Base-by-base conservation (phyloP, 2,329 filamentous ascomycete genomes). In the Sporothrix pallida region DNA sequence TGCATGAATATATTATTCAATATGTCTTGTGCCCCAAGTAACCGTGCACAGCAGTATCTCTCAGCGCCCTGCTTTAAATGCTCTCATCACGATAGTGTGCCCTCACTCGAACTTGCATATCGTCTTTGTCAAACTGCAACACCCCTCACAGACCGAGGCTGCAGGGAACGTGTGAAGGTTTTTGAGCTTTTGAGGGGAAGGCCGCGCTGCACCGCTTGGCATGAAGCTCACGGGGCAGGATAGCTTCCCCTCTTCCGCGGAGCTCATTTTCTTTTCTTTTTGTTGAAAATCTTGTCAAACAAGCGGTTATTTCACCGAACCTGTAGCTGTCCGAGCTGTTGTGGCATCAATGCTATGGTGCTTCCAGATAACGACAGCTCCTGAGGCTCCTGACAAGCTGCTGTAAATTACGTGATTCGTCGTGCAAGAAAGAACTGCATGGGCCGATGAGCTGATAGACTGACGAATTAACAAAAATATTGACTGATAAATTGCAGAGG, bases 231-330 rank as follows among this genome's bases (percentile, higher is more conserved):
- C 26, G 65, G 65, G 65, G 23, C 15, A 31, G 48, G 31, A 37
- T 37, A 54, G 67, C 48, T 54, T 7, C 10, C 60, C n/a, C 48
- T 54, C 10, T 17, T 37, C n/a, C 37, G 42, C 26, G 67, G 31
- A 13, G 20, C 3, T 6, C n/a, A 26, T 26, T 26, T 26, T 26
- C 23, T 26, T 26, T 26, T 56, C 9, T 17, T 56, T 23, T 9
- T 23, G 20, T 15, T 48, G 31, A 5, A 56, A 12, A 9, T 20
- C 31, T 58, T 70, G 68, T 70, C 44, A 42, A 56, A 54, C 26
- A 42, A 54, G 67, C 67, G 67, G 17, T 15, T 54, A 69, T 54
- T 69, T 69, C 67, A 69, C 67, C 67, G 67, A 54, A 44, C 48
- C 48, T 42, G 65, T 69, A n/a, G 46, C 65, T 50, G 46, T 44